These are phyloP conservation scores for Trametes coccinea DNA, from an alignment of 768 basidiomycete species.

Conservation along the genomic window DNA sequence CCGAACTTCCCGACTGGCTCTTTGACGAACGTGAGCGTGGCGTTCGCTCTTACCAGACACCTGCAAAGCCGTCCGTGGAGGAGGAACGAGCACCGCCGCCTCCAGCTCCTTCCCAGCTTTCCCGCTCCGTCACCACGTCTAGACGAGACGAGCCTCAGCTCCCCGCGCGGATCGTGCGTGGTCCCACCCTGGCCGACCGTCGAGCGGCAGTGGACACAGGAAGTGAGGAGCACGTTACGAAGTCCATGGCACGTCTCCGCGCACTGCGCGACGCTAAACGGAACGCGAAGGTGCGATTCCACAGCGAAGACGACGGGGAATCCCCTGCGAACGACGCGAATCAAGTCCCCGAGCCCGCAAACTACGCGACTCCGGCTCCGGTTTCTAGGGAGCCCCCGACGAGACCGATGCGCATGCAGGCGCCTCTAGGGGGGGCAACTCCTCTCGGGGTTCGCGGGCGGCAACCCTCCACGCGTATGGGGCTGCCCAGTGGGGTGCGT, in stretches of 20 bases:
- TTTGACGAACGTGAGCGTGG: constrained; percentile 59
- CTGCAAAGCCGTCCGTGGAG: constrained; percentile 11
- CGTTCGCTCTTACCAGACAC: constrained; percentile 17
- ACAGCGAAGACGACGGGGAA: constrained; percentile 14
- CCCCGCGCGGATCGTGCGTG: constrained; percentile 1
- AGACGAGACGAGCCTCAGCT: constrained; percentile 1
- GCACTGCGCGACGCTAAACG: constrained; percentile 29
- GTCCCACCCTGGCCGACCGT: constrained; percentile 18
- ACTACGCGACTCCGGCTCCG: not conserved
- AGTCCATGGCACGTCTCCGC: constrained; percentile 25
- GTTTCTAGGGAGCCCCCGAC: constrained; percentile 12
- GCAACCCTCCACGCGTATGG: constrained; percentile 17
- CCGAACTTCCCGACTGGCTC: constrained; percentile 67
- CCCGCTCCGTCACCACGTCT: constrained; percentile 4
- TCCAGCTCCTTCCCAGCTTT: constrained; percentile 20
- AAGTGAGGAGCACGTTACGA: constrained; percentile 20
- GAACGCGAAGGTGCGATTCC: constrained; percentile 27
- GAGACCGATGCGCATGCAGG: constrained; percentile 7
- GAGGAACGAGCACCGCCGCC: constrained; percentile 18
- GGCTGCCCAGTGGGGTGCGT: constrained; percentile 27
- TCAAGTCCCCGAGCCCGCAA: not conserved
- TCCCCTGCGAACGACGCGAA: not conserved
- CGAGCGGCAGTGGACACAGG: constrained; percentile 9
- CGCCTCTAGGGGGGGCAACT: constrained; percentile 8
- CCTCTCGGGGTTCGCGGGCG: constrained; percentile 19